Base-by-base conservation (phyloP, 495 filamentous ascomycete species). In the Neurospora sp. region DNA sequence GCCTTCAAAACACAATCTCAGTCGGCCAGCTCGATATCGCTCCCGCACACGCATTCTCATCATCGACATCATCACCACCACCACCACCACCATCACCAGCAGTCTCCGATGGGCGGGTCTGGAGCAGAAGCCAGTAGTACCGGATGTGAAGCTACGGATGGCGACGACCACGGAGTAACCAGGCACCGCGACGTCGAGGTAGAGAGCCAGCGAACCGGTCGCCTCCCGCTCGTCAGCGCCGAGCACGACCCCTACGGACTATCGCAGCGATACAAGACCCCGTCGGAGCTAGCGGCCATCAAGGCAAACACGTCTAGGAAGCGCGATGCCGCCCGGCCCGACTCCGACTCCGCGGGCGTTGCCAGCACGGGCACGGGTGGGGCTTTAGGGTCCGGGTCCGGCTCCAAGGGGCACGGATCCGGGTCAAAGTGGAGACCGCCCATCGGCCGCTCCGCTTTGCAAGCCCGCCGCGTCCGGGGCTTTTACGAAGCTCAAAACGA, bases 401-500 rank as follows among this genome's bases (percentile, higher is more conserved):
- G 70, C 16, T 39, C 54, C 31, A 38, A 46, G 23, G 70, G 39
- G 18, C 35, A 59, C 71, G 23, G 71, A 46, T n/a, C 39, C 31
- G 44, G 71, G 39, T 31, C 54, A 66, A 66, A 62, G 39, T 72
- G 39, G 62, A 69, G 78, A 72, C 70, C 79, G 35, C 71, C 76
- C 73, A 81, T 72, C 79, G 83, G 70, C 70, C 85, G 74, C 73
- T 79, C 74, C 73, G 83, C 84, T 14, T 76, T 79, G 69, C 79
- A 83, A 38, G 87, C 92, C 8, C 89, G 87, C 40, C 92, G 91
- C 75, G 81, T 99, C 10, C 86, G 93, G 74, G 88, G 89, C 35
- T 99, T 98, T 85, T 99, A 99, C 84, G 87, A 94, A 77, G 86
- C 84, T 23, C 96, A 99, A 82, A 99, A 99, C 79, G 92, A 93